phyloP scores from a whole-genome alignment of 768 basidiomycete species.

The Lactarius quietus region DNA sequence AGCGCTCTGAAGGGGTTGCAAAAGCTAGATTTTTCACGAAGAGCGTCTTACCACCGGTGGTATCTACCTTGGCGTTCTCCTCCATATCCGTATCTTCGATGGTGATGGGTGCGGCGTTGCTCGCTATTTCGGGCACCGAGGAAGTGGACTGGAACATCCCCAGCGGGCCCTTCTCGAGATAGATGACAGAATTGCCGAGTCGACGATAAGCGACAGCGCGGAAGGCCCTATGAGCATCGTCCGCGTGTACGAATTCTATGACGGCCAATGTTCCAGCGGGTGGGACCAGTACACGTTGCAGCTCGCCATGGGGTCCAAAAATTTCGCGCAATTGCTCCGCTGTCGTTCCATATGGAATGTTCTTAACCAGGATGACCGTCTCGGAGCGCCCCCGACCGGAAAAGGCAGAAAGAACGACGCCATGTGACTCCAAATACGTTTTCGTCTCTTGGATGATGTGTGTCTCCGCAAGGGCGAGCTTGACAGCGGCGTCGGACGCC shows the following conservation, averaged over 20 bases:
- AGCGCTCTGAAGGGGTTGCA: constrained; percentile 73
- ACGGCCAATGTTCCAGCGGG: constrained; percentile 93
- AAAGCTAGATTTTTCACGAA: constrained; percentile 97
- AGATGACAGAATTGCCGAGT: constrained; percentile 84
- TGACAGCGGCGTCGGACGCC: constrained; percentile 80
- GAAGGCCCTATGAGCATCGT: constrained; percentile 74
- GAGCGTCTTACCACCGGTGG: constrained; percentile 74
- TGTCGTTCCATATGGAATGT: constrained; percentile 90
- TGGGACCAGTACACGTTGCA: constrained; percentile 74
- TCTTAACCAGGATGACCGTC: constrained; percentile 89
- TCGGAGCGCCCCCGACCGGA: constrained; percentile 51
- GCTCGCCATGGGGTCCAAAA: constrained; percentile 70
- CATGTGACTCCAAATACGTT: constrained; percentile 76
- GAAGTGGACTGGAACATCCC: constrained; percentile 62
- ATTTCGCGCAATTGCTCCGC: constrained; percentile 70
- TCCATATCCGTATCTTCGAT: constrained; percentile 37
- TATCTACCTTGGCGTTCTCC: constrained; percentile 39
- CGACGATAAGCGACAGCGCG: constrained; percentile 81
- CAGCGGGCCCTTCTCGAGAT: constrained; percentile 88
- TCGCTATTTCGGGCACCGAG: constrained; percentile 13
- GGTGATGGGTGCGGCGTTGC: constrained; percentile 25
- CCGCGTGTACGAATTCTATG: constrained; percentile 74
- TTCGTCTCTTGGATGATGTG: constrained; percentile 96
- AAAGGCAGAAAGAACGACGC: constrained; percentile 61
- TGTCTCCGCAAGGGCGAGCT: constrained; percentile 94